phyloP scores from a whole-genome alignment of 495 filamentous ascomycete species.

The Thermochaetoides thermophila region DNA sequence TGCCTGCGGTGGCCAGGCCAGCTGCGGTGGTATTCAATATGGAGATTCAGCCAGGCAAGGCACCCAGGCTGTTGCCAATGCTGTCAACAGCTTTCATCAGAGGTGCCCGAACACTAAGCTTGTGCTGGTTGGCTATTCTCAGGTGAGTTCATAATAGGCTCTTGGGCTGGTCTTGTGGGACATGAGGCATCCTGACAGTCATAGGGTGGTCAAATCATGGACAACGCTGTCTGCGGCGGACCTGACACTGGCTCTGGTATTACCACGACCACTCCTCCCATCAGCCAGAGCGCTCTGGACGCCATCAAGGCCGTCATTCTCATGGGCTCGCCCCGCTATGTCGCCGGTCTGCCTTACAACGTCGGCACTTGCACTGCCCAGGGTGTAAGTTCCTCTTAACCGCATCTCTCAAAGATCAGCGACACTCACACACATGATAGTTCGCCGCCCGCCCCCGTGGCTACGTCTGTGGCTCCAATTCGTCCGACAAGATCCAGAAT shows the following conservation, averaged over 20 bases:
- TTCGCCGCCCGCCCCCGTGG: constrained; percentile 43
- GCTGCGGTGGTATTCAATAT: constrained; percentile 37
- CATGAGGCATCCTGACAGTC: not conserved
- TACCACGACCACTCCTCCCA: constrained; percentile 18
- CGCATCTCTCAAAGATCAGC: not conserved
- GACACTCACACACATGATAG: constrained; percentile 12
- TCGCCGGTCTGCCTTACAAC: constrained; percentile 40
- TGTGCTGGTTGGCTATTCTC: constrained; percentile 50
- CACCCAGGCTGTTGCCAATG: constrained; percentile 35
- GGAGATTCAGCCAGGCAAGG: constrained; percentile 37
- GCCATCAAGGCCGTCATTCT: constrained; percentile 42
- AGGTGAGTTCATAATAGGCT: constrained; percentile 30
- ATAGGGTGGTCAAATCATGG: constrained; percentile 49
- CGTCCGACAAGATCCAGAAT: constrained; percentile 37
- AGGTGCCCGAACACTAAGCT: constrained; percentile 41
- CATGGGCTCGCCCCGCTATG: constrained; percentile 45
- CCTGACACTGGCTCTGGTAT: constrained; percentile 20
- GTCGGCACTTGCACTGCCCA: constrained; percentile 43
- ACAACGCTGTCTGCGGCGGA: constrained; percentile 47
- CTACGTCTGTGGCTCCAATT: constrained; percentile 33
- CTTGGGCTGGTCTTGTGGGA: constrained; percentile 20
- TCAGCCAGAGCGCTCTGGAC: constrained; percentile 29
- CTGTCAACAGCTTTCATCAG: constrained; percentile 37
- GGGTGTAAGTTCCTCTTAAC: constrained; percentile 33
- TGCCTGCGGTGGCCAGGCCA: constrained; percentile 34